Percentiles rank a stretch among this genome's conserved stretches.
Conservation (phyloP, 2,329 filamentous ascomycete species). For the Penicillium sp. region DNA sequence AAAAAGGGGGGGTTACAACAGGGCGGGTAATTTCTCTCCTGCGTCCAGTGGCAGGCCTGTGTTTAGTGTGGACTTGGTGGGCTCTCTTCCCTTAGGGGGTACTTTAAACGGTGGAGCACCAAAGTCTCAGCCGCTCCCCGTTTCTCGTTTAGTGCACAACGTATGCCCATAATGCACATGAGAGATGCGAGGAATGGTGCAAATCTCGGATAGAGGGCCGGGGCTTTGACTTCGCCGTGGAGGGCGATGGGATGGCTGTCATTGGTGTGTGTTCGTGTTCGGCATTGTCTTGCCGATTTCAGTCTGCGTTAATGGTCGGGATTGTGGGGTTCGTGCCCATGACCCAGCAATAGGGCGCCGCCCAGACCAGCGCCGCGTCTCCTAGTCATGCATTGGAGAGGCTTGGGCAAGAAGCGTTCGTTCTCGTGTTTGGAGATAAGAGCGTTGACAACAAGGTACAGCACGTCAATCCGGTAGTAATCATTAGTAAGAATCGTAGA, state of each 20-base stretch:
- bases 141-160: not conserved
- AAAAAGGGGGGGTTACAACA: not conserved
- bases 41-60: not conserved
- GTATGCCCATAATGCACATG: not conserved
- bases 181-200: not conserved
- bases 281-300: conserved; percentile 3
- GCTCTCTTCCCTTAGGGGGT: not conserved
- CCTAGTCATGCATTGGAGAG: not conserved
- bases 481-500: not conserved
- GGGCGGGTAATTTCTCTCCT: not conserved
- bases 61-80: not conserved
- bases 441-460: not conserved
- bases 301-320: not conserved
- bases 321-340: conserved; percentile 1
- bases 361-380: not conserved
- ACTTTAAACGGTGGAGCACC: conserved; percentile 1
- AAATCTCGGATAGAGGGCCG: not conserved
- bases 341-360: not conserved
- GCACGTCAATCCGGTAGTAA: not conserved
- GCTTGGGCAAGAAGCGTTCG: not conserved
- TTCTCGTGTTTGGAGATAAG: not conserved
- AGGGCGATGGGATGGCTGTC: not conserved
- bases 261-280: not conserved
- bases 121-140: not conserved
- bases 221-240: not conserved